These are phyloP conservation scores for Euphorbia schlechtendalii DNA, from an alignment of 441 rosid genomes.

Conservation along the genomic window DNA sequence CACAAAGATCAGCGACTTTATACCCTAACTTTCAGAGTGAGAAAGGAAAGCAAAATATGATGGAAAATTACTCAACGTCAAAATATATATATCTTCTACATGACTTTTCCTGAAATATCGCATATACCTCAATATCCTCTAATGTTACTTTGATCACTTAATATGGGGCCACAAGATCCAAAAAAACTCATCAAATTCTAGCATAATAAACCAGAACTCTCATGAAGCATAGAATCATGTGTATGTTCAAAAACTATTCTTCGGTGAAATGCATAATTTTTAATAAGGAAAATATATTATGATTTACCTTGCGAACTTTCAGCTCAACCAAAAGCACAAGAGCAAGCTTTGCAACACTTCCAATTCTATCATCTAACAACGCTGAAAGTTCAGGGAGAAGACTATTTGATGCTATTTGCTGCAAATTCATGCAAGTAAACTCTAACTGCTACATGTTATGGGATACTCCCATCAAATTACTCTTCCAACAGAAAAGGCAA, in stretches of 20 bases:
- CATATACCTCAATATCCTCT: not conserved
- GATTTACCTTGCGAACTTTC: conserved; percentile 43
- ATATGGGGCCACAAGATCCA: not conserved
- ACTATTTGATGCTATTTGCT: conserved; percentile 63
- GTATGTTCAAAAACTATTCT: conserved; percentile 16
- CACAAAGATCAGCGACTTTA: not conserved
- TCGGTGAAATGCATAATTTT: not conserved
- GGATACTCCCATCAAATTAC: not conserved
- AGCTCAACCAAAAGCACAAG: conserved; percentile 43
- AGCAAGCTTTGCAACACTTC: conserved; percentile 58
- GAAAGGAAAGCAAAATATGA: not conserved
- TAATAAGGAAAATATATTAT: not conserved
- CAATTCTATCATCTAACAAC: conserved; percentile 30
- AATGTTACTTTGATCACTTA: not conserved
- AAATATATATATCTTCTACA: too few relatives aligned
- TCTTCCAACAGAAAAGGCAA: conserved; percentile 6
- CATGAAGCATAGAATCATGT: not conserved
- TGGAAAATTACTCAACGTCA: not conserved
- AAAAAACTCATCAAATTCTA: not conserved
- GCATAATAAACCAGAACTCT: too few relatives aligned
- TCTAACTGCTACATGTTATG: not conserved
- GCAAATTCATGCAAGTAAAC: conserved; percentile 26
- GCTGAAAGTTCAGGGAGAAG: conserved; percentile 39
- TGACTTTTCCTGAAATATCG: not conserved
- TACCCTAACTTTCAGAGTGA: not conserved